Conservation (phyloP, 106 monocot species). For the Dendrobium officinale region DNA sequence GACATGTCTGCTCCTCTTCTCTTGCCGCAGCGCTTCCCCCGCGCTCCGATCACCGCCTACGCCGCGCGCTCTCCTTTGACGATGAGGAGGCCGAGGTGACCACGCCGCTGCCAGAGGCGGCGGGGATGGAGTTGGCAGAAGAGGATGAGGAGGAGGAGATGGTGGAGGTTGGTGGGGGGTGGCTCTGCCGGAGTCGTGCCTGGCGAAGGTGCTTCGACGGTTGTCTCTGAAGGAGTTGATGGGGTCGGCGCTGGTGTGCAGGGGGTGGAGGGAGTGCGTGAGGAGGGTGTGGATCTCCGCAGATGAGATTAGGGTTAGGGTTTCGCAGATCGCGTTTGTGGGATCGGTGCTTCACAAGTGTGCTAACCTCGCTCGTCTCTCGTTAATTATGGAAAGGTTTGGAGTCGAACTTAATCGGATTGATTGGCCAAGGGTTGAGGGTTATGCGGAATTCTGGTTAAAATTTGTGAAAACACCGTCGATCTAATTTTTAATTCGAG, state of each 20-base stretch:
- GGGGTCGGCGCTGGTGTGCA: conserved; percentile 66
- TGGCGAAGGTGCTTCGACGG: conserved; percentile 57
- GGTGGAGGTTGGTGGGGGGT: conserved; percentile 13
- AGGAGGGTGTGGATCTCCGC: conserved; percentile 70
- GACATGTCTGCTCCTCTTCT: conserved; percentile 59
- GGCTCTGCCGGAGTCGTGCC: conserved; percentile 25
- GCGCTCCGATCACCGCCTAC: conserved; percentile 43
- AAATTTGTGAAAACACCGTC: neutral
- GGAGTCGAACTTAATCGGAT: conserved; percentile 3
- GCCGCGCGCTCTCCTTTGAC: conserved; percentile 58
- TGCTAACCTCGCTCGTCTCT: conserved; percentile 36
- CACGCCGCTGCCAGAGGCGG: neutral
- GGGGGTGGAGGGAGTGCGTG: conserved; percentile 77
- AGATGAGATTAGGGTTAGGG: conserved; percentile 67
- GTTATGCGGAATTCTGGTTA: neutral
- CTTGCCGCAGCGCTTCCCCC: conserved; percentile 18
- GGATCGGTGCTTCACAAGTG: conserved; percentile 82
- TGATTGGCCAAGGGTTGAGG: neutral
- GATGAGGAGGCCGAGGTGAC: conserved; percentile 3
- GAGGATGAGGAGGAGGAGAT: conserved; percentile 31
- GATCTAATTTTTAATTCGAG: neutral
- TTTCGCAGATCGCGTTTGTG: conserved; percentile 64
- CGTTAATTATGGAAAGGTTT: conserved; percentile 87
- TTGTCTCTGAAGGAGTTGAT: conserved; percentile 65
- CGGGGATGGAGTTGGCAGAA: neutral